Conservation (phyloP, 352 stramenopile genomes). For the Globisporangium ultimum region DNA sequence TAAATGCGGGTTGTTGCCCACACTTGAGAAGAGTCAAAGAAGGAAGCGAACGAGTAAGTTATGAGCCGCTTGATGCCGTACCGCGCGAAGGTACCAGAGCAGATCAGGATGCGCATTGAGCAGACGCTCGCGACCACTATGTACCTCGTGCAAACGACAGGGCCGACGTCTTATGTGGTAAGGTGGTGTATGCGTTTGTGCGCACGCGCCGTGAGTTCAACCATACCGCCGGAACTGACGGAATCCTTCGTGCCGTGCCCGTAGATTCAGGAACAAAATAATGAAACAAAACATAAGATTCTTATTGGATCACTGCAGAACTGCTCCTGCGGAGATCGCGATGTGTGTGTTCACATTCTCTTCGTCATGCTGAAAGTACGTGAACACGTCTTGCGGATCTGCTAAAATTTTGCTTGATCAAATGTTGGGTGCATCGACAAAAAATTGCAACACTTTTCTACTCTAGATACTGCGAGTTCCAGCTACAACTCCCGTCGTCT, state of each 20-base stretch:
- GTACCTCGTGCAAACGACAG: conserved; percentile 79
- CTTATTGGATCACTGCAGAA: conserved; percentile 66
- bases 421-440: too few species aligned
- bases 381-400: neutral
- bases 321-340: conserved; percentile 66
- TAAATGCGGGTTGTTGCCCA: too few species aligned
- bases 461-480: conserved; percentile 64
- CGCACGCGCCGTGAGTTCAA: neutral
- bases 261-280: conserved; percentile 74
- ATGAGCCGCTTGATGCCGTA: conserved; percentile 75
- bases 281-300: conserved; percentile 74
- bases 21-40: neutral
- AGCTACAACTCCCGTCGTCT: conserved; percentile 61
- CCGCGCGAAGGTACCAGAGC: conserved; percentile 44
- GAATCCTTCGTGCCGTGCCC: neutral
- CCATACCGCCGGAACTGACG: neutral
- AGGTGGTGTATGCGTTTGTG: conserved; percentile 16
- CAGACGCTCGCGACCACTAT: conserved; percentile 63
- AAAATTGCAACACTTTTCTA: too few species aligned
- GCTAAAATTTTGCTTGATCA: too few species aligned
- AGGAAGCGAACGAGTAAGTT: neutral
- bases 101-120: conserved; percentile 55
- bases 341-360: conserved; percentile 82
- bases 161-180: conserved; percentile 69
- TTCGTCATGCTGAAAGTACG: conserved; percentile 85